These are phyloP conservation scores for Dactylellina sp. DNA, from an alignment of 2,329 filamentous ascomycete species.

Conservation along the genomic window DNA sequence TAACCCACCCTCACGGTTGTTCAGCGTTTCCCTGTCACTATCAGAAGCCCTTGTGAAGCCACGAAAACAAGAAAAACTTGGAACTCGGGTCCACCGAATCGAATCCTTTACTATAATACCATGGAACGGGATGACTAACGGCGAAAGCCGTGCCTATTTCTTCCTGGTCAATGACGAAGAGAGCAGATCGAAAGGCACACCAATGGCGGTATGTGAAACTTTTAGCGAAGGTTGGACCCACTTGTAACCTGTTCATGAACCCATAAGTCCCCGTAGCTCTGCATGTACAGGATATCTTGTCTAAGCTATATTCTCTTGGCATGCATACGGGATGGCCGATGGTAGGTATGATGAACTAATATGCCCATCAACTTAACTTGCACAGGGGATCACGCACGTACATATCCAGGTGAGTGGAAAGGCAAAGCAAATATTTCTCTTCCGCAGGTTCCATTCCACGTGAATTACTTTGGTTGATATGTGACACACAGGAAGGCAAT, in stretches of 20 bases:
- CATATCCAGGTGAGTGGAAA: not conserved
- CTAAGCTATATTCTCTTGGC: not conserved
- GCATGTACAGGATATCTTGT: not conserved
- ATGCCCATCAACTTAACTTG: too few relatives aligned
- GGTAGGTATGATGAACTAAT: not conserved
- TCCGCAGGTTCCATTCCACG: not conserved
- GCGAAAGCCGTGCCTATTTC: not conserved
- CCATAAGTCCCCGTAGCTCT: conserved; percentile 3
- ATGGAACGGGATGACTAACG: not conserved
- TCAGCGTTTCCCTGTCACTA: not conserved
- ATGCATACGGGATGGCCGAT: not conserved
- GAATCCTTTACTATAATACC: not conserved
- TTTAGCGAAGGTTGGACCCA: not conserved
- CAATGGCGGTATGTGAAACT: not conserved
- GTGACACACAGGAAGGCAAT: too few relatives aligned
- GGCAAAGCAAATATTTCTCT: not conserved
- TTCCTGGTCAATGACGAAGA: not conserved
- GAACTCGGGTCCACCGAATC: not conserved
- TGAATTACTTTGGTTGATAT: not conserved
- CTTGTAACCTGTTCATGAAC: not conserved
- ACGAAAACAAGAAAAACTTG: not conserved
- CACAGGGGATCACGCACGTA: not conserved
- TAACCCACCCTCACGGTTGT: not conserved
- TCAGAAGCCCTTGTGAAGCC: not conserved
- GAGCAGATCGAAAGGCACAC: not conserved